A percentile compares a stretch with the other conserved stretches of the same genome.
phyloP scores from a whole-genome alignment of 176 grass and related monocot genomes.

The Avena insularis region DNA sequence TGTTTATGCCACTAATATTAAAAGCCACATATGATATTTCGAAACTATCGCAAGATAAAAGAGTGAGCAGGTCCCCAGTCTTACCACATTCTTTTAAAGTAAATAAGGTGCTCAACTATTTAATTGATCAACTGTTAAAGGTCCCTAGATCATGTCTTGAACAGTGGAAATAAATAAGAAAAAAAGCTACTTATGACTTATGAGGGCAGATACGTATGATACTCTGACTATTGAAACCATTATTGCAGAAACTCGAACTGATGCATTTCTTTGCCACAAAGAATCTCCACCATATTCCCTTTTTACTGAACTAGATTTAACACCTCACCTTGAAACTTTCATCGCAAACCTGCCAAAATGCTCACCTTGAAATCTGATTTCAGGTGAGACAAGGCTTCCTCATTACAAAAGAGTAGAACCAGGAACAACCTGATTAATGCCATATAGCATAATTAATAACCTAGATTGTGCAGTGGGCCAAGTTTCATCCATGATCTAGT shows the following conservation, averaged over 20 bases:
- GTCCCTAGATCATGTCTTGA: neutral
- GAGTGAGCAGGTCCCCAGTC: constrained; percentile 59
- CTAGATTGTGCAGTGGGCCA: neutral
- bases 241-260: neutral
- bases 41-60: constrained; percentile 41
- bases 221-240: neutral
- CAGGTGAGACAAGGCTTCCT: neutral
- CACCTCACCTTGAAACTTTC: neutral
- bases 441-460: neutral
- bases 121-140: neutral
- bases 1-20: neutral
- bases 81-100: neutral
- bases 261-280: neutral
- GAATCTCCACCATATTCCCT: neutral
- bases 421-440: neutral
- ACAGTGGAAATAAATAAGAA: no score
- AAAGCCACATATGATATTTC: constrained; percentile 29
- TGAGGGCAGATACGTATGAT: neutral
- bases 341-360: neutral
- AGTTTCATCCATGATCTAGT: neutral
- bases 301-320: neutral
- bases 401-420: neutral
- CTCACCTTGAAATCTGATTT: neutral
- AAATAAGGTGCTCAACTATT: neutral
- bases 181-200: no score